Conservation (phyloP, 2,329 filamentous ascomycete genomes). For the Neophaeococcomyces aloes region DNA sequence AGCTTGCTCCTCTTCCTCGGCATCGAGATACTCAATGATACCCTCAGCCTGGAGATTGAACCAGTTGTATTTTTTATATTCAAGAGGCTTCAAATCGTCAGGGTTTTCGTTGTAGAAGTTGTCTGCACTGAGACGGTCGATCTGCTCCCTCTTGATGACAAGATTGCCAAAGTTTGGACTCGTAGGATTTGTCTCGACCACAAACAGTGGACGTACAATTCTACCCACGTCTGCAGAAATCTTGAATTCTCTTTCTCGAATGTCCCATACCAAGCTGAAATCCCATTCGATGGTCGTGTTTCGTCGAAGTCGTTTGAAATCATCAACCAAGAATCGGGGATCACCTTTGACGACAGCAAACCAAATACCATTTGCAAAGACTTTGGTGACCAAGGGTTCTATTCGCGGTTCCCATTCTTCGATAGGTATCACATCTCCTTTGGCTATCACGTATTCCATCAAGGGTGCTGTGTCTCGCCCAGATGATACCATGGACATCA, state of each 20-base stretch:
- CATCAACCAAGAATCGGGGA: conserved; percentile 69
- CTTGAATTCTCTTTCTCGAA: conserved; percentile 94
- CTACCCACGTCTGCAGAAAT: conserved; percentile 95
- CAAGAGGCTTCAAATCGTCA: conserved; percentile 43
- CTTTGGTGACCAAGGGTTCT: conserved; percentile 88
- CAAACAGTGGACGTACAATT: conserved; percentile 87
- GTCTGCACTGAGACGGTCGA: conserved; percentile 55
- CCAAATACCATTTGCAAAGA: conserved; percentile 98
- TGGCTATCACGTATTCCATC: conserved; percentile 87
- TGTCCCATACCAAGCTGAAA: conserved; percentile 89
- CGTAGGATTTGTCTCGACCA: conserved; percentile 74
- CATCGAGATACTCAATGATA: conserved; percentile 91
- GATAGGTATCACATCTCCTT: conserved; percentile 80
- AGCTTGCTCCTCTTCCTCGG: conserved; percentile 93
- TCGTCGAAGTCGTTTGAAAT: conserved; percentile 66
- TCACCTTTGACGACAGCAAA: conserved; percentile 80
- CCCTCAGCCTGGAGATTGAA: conserved; percentile 71
- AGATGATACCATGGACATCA: conserved; percentile 98
- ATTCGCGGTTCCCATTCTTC: conserved; percentile 85
- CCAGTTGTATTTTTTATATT: conserved; percentile 68
- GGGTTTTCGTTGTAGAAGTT: conserved; percentile 35
- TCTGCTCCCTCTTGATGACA: conserved; percentile 74
- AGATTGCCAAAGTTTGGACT: conserved; percentile 66
- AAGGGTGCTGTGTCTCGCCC: conserved; percentile 84
- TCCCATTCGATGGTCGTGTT: conserved; percentile 79